Percentiles rank a stretch among this genome's conserved stretches.
Evolutionary conservation across 2,329 filamentous ascomycete genomes (phyloP).

Genomic region (Chrysoporthe puriensis): DNA sequence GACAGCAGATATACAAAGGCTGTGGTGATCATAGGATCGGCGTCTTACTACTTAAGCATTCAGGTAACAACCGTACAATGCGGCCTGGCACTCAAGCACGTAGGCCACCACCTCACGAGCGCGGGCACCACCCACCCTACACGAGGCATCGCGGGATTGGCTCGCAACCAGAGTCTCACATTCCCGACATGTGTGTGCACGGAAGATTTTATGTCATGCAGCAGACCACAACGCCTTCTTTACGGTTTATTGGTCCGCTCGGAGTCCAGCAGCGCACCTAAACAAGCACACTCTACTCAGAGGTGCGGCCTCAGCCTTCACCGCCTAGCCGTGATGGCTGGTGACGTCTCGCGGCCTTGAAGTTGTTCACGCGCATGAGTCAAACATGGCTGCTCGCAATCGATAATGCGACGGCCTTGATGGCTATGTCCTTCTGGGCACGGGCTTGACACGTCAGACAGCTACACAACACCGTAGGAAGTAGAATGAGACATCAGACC

Average conservation of each 20-base stretch:
- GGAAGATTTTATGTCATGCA: background rate
- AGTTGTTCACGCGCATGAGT: background rate
- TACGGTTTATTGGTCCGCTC: constrained; percentile 3
- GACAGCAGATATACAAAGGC: too few relatives aligned
- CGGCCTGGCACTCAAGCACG: too few relatives aligned
- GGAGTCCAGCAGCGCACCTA: background rate
- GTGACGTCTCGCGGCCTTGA: background rate
- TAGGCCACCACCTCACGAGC: too few relatives aligned
- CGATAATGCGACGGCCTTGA: background rate
- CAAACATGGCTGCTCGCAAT: background rate
- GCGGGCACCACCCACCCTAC: too few relatives aligned
- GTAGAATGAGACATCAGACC: background rate
- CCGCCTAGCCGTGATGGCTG: background rate
- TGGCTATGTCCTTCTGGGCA: background rate
- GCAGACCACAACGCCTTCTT: background rate
- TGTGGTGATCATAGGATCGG: too few relatives aligned
- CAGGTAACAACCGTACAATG: too few relatives aligned
- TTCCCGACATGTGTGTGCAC: background rate
- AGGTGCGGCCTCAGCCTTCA: background rate
- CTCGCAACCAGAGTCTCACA: background rate
- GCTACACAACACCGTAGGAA: too few relatives aligned
- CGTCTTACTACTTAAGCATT: too few relatives aligned
- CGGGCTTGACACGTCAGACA: background rate
- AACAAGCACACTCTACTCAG: background rate
- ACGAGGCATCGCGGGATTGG: too few relatives aligned